phyloP scores from a whole-genome alignment of 768 basidiomycete genomes.

The Lactarius hengduanensis region DNA sequence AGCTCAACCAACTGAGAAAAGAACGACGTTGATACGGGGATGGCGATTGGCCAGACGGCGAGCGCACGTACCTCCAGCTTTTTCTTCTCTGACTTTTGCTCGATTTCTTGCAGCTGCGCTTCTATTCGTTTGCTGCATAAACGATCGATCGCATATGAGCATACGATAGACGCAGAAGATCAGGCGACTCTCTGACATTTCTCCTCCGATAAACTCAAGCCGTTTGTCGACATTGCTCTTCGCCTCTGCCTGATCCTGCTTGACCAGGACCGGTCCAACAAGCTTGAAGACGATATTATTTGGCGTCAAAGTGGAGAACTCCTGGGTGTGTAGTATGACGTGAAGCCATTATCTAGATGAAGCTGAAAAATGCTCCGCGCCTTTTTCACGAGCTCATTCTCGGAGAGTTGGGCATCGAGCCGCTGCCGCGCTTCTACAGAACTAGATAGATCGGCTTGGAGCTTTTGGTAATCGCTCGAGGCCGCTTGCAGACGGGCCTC shows the following conservation, averaged over 20 bases:
- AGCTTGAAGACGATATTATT: constrained; percentile 87
- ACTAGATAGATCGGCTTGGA: constrained; percentile 70
- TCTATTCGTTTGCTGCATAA: constrained; percentile 70
- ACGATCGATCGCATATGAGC: constrained; percentile 22
- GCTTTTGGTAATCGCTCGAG: constrained; percentile 74
- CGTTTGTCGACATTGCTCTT: constrained; percentile 86
- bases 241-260: constrained; percentile 86
- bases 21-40: neutral
- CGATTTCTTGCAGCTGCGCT: constrained; percentile 73
- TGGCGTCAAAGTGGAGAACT: constrained; percentile 71
- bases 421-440: constrained; percentile 79
- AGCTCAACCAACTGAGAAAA: constrained; percentile 59
- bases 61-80: constrained; percentile 66
- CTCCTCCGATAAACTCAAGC: constrained; percentile 80
- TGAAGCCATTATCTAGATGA: neutral
- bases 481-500: constrained; percentile 62
- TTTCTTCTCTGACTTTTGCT: constrained; percentile 75
- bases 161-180: neutral
- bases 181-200: constrained; percentile 62
- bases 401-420: constrained; percentile 86
- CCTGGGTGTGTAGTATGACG: constrained; percentile 51
- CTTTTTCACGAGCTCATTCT: constrained; percentile 92
- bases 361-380: constrained; percentile 40
- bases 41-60: neutral
- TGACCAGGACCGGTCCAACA: constrained; percentile 85